Base-by-base conservation (phyloP, 164 flowering plant genomes). In the Nymphaea colorata region DNA sequence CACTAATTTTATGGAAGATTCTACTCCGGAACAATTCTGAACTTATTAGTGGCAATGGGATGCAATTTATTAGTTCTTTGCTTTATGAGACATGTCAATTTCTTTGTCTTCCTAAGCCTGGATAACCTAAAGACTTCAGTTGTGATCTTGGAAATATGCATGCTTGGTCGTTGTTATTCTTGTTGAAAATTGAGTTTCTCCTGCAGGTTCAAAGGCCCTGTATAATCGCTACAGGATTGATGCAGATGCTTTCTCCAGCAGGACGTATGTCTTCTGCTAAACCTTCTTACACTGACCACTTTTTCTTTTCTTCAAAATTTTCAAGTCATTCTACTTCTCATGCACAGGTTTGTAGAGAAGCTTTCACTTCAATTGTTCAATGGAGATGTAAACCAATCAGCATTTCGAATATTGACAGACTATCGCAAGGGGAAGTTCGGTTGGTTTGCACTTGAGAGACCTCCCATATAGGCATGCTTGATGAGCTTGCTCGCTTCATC, bases 371-470 rank as follows among this genome's bases (percentile, higher is more conserved):
- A 85, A 59, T 67, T 92, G 77, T 95, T 95, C 83, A 85, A 82
- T 70, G 98, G 94, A 66, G 93, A 95, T 71, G 71, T 17, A 59
- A 81, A 85, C 72, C 98, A 95, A 79, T 97, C 99, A 18, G 84
- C 99, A 64, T 92, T 88, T 53, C 87, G 99, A 4, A 74, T 92
- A 64, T 77, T 95, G 82, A 67, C 86, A 60, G 99, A 95, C 74
- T 95, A 87, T 75, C 80, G 97, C 6, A 92, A 90, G 79, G 99
- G 98, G 44, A 95, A 79, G 76, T 88, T 95, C 73, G 99, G 98
- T 71, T 91, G 96, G 96, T 66, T 83, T 68, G 74, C 94, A 45
- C 70, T 95, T 61, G 99, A 95, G 86, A 83, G 90, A 72, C 99
- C 99, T 73, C 98, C 96, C 2, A 75, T 72, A 65, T 81, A 68